Conservation (phyloP, 208 protist genomes). For the Leishmania guyanensis region DNA sequence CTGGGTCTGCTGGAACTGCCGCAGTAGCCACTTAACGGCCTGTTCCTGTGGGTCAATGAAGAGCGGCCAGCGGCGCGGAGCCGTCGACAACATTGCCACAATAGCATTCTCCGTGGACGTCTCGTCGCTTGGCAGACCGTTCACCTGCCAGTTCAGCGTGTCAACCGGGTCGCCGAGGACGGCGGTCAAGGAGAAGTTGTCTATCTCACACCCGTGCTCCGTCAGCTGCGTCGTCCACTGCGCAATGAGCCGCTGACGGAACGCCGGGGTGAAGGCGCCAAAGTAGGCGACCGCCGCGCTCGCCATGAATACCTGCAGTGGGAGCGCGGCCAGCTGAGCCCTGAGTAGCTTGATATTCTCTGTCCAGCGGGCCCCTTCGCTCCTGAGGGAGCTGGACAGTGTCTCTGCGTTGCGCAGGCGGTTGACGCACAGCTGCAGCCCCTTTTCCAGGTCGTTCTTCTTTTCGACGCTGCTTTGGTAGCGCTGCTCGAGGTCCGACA, state of each 20-base stretch:
- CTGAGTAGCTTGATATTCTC: constrained; percentile 88
- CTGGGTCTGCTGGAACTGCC: constrained; percentile 63
- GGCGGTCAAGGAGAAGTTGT: constrained; percentile 40
- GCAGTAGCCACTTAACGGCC: constrained; percentile 93
- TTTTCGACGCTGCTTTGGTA: constrained; percentile 88
- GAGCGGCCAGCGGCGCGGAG: constrained; percentile 92
- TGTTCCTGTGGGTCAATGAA: constrained; percentile 97
- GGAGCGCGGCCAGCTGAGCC: constrained; percentile 70
- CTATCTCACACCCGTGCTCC: constrained; percentile 60
- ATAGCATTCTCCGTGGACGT: constrained; percentile 97
- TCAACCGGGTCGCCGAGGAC: constrained; percentile 95
- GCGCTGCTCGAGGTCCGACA: constrained; percentile 87
- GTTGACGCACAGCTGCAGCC: constrained; percentile 83
- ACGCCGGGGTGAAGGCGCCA: constrained; percentile 94
- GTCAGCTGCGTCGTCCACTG: constrained; percentile 73
- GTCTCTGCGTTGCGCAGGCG: constrained; percentile 95
- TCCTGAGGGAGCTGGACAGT: constrained; percentile 93
- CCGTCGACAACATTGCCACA: constrained; percentile 79
- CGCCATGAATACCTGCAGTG: constrained; percentile 95
- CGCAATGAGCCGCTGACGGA: constrained; percentile 86
- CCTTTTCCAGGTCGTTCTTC: constrained; percentile 91
- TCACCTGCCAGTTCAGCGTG: constrained; percentile 97
- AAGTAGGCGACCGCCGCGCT: constrained; percentile 95
- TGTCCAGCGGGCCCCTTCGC: constrained; percentile 95
- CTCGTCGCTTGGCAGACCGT: constrained; percentile 95